Base-by-base conservation (phyloP, 345 rosid species). In the Garcia nutans region DNA sequence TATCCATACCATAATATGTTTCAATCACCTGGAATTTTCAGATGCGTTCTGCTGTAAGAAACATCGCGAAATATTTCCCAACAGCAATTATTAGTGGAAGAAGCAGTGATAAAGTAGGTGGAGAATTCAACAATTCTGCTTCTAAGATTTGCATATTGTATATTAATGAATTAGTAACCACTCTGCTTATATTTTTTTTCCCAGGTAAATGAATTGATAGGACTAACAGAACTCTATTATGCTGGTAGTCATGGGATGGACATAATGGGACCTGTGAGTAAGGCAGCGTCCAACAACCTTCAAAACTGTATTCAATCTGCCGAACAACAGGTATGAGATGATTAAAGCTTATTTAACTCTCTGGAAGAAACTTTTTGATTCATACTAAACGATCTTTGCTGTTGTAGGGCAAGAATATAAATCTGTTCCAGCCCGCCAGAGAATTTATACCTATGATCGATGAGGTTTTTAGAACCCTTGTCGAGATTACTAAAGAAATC, bases 221-320 rank as follows among this genome's bases (percentile, higher is more conserved):
- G 95, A 86, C 88, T 96, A 86, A 92, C 89, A 63, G 98, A 96
- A 80, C 97, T 93, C 54, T 88, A 84, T 74, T 96, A 96, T 82
- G 99, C 98, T n/a, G 99, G 99, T 80, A 92, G 99, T 78, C 99
- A 96, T 80, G 99, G 98, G 56, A 96, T 96, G 99, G 99, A 96
- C 88, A 93, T 96, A 15, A 86, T 88, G 89, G 89, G 91, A 24
- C 95, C 99, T 60, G 73, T 78, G 31, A 73, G 59, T 74, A 79
- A 72, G 7, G 70, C 79, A 22, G 80, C 79, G 73, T 85, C 92
- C 20, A 74, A 68, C 82, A 86, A 75, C 82, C 87, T 85, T 68
- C 81, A 82, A n/a, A 79, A 80, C 54, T 79, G 85, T 84, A 84
- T 79, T 72, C 78, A 88, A 85, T 87, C 92, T 49, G 88, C 95